Conservation (phyloP, 495 filamentous ascomycete species). For the Hypoxylon intermedium region DNA sequence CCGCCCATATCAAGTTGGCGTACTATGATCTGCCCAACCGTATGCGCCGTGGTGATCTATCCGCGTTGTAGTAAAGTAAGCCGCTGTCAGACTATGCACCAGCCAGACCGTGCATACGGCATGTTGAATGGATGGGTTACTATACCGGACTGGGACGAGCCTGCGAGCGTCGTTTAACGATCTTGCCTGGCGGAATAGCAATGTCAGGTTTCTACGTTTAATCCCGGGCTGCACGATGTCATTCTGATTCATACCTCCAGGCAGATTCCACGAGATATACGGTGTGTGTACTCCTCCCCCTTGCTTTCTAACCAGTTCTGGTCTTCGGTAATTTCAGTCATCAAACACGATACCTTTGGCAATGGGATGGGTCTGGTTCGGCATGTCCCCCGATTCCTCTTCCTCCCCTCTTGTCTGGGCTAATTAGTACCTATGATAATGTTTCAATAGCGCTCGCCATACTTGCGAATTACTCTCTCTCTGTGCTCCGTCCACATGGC, state of each 20-base stretch:
- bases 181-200: too few species aligned
- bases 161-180: too few species aligned
- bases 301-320: neutral
- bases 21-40: constrained; percentile 32
- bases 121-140: too few species aligned
- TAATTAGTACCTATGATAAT: constrained; percentile 9
- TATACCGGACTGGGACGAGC: too few species aligned
- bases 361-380: too few species aligned
- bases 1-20: constrained; percentile 15
- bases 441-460: constrained; percentile 8
- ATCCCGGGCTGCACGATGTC: constrained; percentile 1
- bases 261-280: neutral
- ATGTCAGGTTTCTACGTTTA: neutral
- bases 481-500: constrained; percentile 8
- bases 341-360: neutral
- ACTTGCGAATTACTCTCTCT: constrained; percentile 6
- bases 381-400: too few species aligned
- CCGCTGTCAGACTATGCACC: constrained; percentile 18
- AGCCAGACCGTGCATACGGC: neutral
- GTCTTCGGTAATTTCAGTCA: constrained; percentile 23
- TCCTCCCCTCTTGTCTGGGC: too few species aligned
- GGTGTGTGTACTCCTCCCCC: neutral
- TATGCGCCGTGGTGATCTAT: constrained; percentile 31
- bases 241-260: too few species aligned
- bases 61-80: constrained; percentile 25